Evolutionary conservation across 192 early-diverging fungal species (phyloP).

Genomic region (Coemansia sp.): DNA sequence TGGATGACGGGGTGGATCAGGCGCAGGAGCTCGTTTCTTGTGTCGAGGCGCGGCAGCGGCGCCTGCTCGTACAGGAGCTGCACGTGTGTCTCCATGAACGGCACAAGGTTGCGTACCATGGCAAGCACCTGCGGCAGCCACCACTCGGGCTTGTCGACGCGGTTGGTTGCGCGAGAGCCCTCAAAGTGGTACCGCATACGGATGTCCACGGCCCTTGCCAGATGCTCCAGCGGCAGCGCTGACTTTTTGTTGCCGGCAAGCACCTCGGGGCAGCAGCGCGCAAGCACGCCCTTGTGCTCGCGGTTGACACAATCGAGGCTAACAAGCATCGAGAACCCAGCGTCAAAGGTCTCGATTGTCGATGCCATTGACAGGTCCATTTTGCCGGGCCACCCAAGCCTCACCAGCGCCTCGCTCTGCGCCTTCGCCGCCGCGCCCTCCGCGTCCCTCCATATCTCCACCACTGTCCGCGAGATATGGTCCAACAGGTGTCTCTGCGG

Average conservation of each 20-base stretch:
- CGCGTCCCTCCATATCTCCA: constrained; percentile 25
- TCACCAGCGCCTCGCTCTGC: constrained; percentile 27
- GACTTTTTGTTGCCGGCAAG: constrained; percentile 18
- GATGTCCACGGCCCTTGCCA: constrained; percentile 62
- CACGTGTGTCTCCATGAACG: constrained; percentile 63
- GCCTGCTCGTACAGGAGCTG: constrained; percentile 62
- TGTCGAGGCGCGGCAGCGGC: constrained; percentile 48
- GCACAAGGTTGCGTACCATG: constrained; percentile 60
- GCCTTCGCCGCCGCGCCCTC: constrained; percentile 23
- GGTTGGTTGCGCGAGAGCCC: constrained; percentile 65
- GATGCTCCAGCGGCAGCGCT: constrained; percentile 50
- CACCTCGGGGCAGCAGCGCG: constrained; percentile 5
- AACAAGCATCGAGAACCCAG: constrained; percentile 31
- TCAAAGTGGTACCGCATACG: constrained; percentile 78
- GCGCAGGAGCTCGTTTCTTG: constrained; percentile 69
- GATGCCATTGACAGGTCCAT: constrained; percentile 30
- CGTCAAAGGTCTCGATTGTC: constrained; percentile 25
- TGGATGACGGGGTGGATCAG: constrained; percentile 57
- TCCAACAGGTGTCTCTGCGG: constrained; percentile 21
- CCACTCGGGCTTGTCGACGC: constrained; percentile 84
- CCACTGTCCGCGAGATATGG: constrained; percentile 22
- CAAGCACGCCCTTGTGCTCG: constrained; percentile 15
- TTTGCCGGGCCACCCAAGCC: constrained; percentile 43
- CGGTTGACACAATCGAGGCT: constrained; percentile 30
- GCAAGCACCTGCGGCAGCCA: constrained; percentile 63